Evolutionary conservation across 2,329 filamentous ascomycete genomes (phyloP), one percentile per base, ranked within the genome.

Genomic region (Monosporascus cannonballus): DNA sequence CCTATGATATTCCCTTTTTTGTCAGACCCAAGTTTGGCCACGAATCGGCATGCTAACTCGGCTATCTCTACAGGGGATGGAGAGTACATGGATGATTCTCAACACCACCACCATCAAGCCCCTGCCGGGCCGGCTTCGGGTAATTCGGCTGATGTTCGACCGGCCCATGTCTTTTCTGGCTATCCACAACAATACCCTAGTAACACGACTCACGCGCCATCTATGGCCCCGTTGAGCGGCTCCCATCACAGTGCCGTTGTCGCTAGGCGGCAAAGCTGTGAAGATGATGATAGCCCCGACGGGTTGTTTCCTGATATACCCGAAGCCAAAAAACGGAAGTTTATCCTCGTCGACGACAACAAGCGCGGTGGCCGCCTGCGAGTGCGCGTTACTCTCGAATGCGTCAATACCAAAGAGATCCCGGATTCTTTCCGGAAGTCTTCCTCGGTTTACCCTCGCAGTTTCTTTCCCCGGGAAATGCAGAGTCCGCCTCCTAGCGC

Each of bases 381-480:
- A 17, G 92, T 97, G 46, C 87, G 92, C 56, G 92, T 96, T 49
- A 94, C 89, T 57, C 83, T 99, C n/a, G 90, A 96, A 66, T 85
- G 86, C 45, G 91, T 96, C 61, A 88, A 96, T 68, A 95, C 94
- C 75, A 87, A 92, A 64, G 93, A 97, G 71, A 96, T 97, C 66
- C 93, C 93, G 1, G 93, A 97, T 69, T 94, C 90, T 17, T 96
- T 96, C 74, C 89, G 93, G 60, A 91, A 91, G 72, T 84, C 83
- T 51, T 93, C 93, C 63, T 90, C 89, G 9, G 92, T 97, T 2
- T 97, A 86, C 64, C 93, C 92, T 8, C 87, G 91, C 47, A 92
- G 89, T 52, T 97, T 93, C 73, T 96, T 94, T 67, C 90, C 92
- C 1, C 84, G 90, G 44, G 90, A 96, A 73, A 96, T 96, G 90